These are phyloP conservation scores for Scleroderma bovista DNA, from an alignment of 768 basidiomycete genomes.

Conservation along the genomic window DNA sequence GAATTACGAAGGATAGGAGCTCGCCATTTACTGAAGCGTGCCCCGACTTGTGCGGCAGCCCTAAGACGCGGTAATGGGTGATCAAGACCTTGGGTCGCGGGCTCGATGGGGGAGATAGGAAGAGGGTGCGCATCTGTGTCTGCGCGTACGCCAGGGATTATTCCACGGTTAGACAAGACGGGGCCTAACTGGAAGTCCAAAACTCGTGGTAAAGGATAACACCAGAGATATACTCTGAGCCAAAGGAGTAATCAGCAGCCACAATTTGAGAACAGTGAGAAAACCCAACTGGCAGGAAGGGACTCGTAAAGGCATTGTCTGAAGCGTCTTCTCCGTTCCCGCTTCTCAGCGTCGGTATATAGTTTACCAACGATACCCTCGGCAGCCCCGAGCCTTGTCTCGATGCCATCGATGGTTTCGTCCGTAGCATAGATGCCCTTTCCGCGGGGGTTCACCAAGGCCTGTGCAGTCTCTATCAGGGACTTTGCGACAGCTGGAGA, in stretches of 20 bases:
- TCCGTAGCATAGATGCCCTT: constrained; percentile 53
- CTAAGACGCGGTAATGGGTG: constrained; percentile 38
- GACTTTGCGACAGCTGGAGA: constrained; percentile 36
- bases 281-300: constrained; percentile 33
- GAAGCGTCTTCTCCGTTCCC: constrained; percentile 38
- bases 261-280: neutral
- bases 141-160: constrained; percentile 46
- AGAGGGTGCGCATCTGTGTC: constrained; percentile 44
- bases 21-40: constrained; percentile 49
- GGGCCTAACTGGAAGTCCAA: constrained; percentile 45
- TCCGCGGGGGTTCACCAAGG: constrained; percentile 42
- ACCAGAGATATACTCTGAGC: constrained; percentile 44
- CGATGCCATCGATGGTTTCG: constrained; percentile 42
- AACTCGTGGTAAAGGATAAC: constrained; percentile 47
- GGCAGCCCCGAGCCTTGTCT: constrained; percentile 31
- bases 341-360: constrained; percentile 32
- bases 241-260: neutral
- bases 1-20: constrained; percentile 44
- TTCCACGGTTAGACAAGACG: constrained; percentile 37
- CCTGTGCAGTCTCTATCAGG: constrained; percentile 39
- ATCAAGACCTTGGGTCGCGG: constrained; percentile 46
- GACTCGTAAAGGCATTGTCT: constrained; percentile 40
- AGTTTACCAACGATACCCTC: constrained; percentile 17
- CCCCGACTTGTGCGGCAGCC: constrained; percentile 38
- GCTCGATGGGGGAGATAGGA: constrained; percentile 40